phyloP scores from a whole-genome alignment of 495 filamentous ascomycete species.

The Immersiella caudata region DNA sequence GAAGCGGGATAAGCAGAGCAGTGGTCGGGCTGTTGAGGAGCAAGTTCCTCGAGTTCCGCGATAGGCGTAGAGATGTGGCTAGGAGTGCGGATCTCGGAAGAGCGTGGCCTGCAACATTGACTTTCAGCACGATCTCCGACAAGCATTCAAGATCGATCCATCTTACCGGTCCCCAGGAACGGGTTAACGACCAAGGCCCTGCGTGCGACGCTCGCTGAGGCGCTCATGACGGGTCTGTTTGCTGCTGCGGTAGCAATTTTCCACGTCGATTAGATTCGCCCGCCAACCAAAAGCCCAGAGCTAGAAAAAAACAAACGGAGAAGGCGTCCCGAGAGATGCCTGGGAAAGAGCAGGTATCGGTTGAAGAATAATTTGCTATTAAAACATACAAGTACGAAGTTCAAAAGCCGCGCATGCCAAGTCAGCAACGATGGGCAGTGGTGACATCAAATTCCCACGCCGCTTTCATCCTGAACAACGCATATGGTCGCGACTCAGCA shows the following conservation, averaged over 20 bases:
- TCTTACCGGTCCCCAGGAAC: slow-evolving; percentile 49
- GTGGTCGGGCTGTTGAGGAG: slow-evolving; percentile 64
- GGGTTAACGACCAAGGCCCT: slow-evolving; percentile 60
- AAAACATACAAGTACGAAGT: slow-evolving; percentile 12
- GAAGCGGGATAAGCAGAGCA: slow-evolving; percentile 66
- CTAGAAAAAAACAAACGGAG: neutral
- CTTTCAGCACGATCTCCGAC: slow-evolving; percentile 12
- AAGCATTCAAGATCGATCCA: slow-evolving; percentile 19
- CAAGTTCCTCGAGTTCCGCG: slow-evolving; percentile 58
- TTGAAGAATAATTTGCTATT: slow-evolving; percentile 6
- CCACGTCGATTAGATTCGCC: slow-evolving; percentile 13
- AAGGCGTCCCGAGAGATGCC: neutral
- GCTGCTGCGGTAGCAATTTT: neutral
- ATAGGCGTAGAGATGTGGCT: slow-evolving; percentile 55
- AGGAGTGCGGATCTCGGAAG: slow-evolving; percentile 44
- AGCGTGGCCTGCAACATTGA: slow-evolving; percentile 38
- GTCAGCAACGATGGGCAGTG: slow-evolving; percentile 7
- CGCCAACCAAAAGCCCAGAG: neutral
- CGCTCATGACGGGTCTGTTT: slow-evolving; percentile 54
- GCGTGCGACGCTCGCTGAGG: slow-evolving; percentile 61
- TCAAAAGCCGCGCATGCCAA: neutral
- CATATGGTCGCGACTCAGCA: neutral
- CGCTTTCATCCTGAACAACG: slow-evolving; percentile 5
- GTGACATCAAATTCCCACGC: slow-evolving; percentile 29
- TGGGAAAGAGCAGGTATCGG: slow-evolving; percentile 10